These are phyloP conservation scores for Pyrenophora teres DNA, from an alignment of 2,329 filamentous ascomycete genomes.

Conservation along the genomic window DNA sequence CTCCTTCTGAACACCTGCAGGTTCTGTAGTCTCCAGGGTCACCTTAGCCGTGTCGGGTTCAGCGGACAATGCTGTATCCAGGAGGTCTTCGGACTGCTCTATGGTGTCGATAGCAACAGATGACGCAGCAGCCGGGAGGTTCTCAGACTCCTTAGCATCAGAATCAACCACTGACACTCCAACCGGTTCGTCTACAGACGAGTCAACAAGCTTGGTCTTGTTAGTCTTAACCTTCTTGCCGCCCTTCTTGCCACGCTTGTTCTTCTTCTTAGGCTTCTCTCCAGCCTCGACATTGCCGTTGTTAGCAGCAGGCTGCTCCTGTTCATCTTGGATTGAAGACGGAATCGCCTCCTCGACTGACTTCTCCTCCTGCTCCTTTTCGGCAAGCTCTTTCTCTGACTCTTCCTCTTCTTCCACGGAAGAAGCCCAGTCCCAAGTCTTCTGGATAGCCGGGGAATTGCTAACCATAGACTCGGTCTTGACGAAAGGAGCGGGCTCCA, in stretches of 20 bases:
- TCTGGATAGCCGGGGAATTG: too few relatives aligned
- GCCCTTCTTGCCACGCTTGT: background rate
- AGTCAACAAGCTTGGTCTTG: background rate
- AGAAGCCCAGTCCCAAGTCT: background rate
- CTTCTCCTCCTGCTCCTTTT: background rate
- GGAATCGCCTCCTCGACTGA: background rate
- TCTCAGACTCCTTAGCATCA: background rate
- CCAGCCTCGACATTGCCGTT: background rate
- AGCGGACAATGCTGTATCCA: background rate
- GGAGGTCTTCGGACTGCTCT: background rate
- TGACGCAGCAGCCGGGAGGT: background rate
- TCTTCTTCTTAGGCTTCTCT: background rate
- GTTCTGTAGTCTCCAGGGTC: background rate
- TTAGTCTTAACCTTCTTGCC: background rate
- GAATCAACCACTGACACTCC: too few relatives aligned
- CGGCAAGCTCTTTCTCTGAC: background rate
- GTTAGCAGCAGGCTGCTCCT: background rate
- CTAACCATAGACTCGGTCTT: too few relatives aligned
- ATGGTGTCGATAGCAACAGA: too few relatives aligned
- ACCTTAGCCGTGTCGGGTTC: background rate
- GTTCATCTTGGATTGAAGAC: background rate
- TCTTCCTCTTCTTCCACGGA: background rate
- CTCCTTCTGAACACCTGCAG: background rate
- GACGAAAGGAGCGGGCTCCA: background rate
- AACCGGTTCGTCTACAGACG: background rate